phyloP scores from a whole-genome alignment of 768 basidiomycete genomes.

The Agrocybe praecox region DNA sequence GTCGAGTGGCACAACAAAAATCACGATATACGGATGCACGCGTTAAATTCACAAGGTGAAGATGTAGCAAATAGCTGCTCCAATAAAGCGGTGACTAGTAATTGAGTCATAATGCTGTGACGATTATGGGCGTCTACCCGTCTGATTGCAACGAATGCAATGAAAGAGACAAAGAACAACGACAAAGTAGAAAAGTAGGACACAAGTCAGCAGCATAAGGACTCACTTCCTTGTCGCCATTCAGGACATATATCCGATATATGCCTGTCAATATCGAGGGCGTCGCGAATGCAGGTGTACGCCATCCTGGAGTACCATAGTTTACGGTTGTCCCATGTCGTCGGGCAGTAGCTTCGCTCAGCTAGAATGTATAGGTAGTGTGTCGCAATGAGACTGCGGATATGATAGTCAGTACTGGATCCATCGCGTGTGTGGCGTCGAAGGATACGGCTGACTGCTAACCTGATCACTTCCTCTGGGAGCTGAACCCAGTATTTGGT shows the following conservation, averaged over 20 bases:
- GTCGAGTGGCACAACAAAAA: too few species aligned
- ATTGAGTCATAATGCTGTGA: constrained; percentile 3
- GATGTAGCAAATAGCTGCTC: background rate
- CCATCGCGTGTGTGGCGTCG: constrained; percentile 34
- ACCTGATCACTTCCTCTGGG: constrained; percentile 31
- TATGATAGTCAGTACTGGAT: constrained; percentile 23
- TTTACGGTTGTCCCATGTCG: constrained; percentile 48
- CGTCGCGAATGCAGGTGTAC: constrained; percentile 65
- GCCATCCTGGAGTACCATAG: constrained; percentile 65
- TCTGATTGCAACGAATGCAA: background rate
- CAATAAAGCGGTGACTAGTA: background rate
- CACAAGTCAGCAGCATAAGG: constrained; percentile 1
- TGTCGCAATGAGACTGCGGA: constrained; percentile 56
- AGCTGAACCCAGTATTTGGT: constrained; percentile 32
- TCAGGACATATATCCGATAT: constrained; percentile 64
- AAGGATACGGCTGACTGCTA: constrained; percentile 18
- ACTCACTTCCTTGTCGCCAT: constrained; percentile 65
- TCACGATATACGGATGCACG: background rate
- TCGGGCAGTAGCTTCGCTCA: constrained; percentile 46
- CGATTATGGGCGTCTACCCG: background rate
- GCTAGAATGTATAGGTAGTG: constrained; percentile 56
- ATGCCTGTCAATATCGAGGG: constrained; percentile 54
- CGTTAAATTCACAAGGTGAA: background rate
- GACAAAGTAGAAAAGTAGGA: background rate
- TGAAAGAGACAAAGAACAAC: background rate